A percentile compares a stretch with the other conserved stretches of the same genome.
These are phyloP conservation scores for Starmera dryadoides DNA, from an alignment of 805 yeast genomes.

Conservation along the genomic window DNA sequence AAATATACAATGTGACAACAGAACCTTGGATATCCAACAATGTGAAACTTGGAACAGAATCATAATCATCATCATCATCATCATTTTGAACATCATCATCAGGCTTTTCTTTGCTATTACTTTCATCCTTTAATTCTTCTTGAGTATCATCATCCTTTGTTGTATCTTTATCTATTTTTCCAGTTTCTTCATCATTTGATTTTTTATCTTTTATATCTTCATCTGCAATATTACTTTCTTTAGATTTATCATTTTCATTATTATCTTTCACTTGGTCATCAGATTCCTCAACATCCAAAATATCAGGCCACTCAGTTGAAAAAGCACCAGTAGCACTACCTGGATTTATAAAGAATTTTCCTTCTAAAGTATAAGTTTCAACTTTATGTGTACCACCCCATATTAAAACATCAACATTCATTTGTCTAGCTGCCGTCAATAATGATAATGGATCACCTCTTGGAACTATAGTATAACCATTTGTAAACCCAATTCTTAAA, in stretches of 20 bases:
- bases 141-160: conserved; percentile 5
- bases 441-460: conserved; percentile 81
- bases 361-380: conserved; percentile 89
- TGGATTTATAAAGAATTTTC: conserved; percentile 91
- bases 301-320: conserved; percentile 55
- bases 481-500: conserved; percentile 75
- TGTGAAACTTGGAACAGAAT: conserved; percentile 73
- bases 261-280: conserved; percentile 16
- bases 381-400: conserved; percentile 94
- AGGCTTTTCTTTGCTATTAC: conserved; percentile 7
- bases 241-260: conserved; percentile 1
- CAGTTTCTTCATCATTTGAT: background rate
- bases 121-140: conserved; percentile 1
- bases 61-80: conserved; percentile 16
- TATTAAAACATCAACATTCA: conserved; percentile 84
- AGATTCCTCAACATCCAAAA: conserved; percentile 36
- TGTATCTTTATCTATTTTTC: conserved; percentile 3
- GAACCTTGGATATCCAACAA: conserved; percentile 78
- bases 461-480: conserved; percentile 81
- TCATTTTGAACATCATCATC: conserved; percentile 16
- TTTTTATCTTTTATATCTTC: conserved; percentile 4
- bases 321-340: conserved; percentile 96
- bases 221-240: conserved; percentile 4
- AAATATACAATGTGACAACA: conserved; percentile 75
- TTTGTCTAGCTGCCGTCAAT: conserved; percentile 74